phyloP scores from a whole-genome alignment of 192 early-diverging fungal genomes.

The Backusella sp. region DNA sequence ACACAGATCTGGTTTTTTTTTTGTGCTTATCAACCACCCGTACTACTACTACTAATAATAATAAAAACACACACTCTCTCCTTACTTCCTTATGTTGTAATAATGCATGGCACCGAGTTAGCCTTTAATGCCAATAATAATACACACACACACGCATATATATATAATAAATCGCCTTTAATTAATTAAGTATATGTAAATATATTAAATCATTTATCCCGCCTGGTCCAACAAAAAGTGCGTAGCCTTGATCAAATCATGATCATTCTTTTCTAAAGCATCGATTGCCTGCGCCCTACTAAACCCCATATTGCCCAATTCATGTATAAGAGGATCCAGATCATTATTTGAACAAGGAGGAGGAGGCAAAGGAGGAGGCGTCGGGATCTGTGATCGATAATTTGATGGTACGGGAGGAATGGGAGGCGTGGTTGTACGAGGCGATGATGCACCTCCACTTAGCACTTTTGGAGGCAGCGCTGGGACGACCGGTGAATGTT shows the following conservation, averaged over 20 bases:
- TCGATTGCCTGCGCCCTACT: conserved; percentile 64
- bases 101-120: not conserved
- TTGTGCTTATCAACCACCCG: not conserved
- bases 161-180: not conserved
- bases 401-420: conserved; percentile 6
- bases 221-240: conserved; percentile 71
- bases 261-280: conserved; percentile 72
- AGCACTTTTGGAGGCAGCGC: conserved; percentile 29
- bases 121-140: not conserved
- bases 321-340: conserved; percentile 15
- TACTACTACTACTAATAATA: not conserved
- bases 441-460: conserved; percentile 3
- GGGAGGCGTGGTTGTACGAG: conserved; percentile 9
- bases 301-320: conserved; percentile 76
- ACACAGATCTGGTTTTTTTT: not conserved
- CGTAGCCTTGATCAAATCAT: conserved; percentile 71
- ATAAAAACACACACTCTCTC: not conserved
- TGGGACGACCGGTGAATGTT: conserved; percentile 1
- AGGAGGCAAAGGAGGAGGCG: conserved; percentile 18
- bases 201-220: not conserved
- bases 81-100: not conserved
- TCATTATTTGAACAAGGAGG: conserved; percentile 2
- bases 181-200: not conserved
- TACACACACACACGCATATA: not conserved
- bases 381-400: not conserved